These are phyloP conservation scores for Wickerhamomyces mucosus DNA, from an alignment of 805 yeast species.

Conservation along the genomic window DNA sequence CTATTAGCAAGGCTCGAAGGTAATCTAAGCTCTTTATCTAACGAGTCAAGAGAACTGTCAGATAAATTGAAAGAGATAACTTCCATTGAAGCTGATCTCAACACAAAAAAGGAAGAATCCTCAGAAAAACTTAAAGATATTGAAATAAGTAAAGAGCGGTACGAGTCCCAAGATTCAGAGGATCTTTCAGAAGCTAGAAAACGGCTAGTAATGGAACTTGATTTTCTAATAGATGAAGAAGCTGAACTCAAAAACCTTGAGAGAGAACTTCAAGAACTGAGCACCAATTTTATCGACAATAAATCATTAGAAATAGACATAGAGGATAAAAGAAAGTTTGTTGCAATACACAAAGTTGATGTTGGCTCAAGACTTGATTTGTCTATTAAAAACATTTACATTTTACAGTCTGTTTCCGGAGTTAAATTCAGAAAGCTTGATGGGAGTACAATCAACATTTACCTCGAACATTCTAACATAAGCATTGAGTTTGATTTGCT, in stretches of 20 bases:
- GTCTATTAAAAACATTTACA: conserved; percentile 5
- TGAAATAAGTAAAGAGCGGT: conserved; percentile 2
- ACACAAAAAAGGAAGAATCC: neutral
- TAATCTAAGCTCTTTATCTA: conserved; percentile 5
- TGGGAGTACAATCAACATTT: conserved; percentile 5
- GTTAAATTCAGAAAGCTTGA: conserved; percentile 6
- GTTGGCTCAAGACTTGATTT: conserved; percentile 9
- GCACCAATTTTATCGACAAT: conserved; percentile 8
- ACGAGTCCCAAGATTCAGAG: conserved; percentile 12
- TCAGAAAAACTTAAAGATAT: conserved; percentile 2
- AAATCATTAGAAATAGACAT: conserved; percentile 12
- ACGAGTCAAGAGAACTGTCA: neutral
- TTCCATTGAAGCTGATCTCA: conserved; percentile 2
- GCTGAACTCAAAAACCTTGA: conserved; percentile 1
- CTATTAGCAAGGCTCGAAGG: conserved; percentile 10
- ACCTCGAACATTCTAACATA: conserved; percentile 5
- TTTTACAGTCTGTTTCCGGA: conserved; percentile 10
- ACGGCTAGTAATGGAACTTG: conserved; percentile 7
- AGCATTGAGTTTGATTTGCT: conserved; percentile 7
- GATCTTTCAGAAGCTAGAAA: conserved; percentile 5
- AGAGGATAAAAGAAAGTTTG: conserved; percentile 3
- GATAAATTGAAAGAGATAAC: conserved; percentile 4
- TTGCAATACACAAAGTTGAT: conserved; percentile 15
- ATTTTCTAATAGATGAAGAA: conserved; percentile 2
- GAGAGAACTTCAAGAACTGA: conserved; percentile 6